Percentiles rank a stretch among this genome's conserved stretches.
Conservation (phyloP, 192 early-diverging fungal genomes). For the Geranomyces michiganensis region DNA sequence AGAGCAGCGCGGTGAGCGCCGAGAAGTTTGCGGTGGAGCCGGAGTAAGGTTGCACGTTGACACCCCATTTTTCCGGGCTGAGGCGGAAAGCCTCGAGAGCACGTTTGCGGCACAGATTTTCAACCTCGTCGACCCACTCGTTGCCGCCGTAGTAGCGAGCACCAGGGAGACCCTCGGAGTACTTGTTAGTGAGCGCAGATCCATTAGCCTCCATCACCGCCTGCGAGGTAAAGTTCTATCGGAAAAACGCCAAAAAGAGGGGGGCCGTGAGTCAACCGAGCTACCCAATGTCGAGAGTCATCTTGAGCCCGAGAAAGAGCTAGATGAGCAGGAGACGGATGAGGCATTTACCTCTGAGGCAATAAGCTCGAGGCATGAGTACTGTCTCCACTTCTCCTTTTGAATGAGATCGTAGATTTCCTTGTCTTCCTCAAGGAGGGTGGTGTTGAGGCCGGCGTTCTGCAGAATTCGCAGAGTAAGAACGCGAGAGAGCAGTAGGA, state of each 20-base stretch:
- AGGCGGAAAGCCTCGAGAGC: conserved; percentile 93
- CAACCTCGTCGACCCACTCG: conserved; percentile 95
- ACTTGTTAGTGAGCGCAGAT: conserved; percentile 99
- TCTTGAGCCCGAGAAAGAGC: no score
- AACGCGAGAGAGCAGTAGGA: neutral
- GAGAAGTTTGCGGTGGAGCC: conserved; percentile 96
- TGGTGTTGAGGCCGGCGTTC: conserved; percentile 75
- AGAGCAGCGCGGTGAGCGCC: conserved; percentile 91
- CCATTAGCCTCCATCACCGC: conserved; percentile 99
- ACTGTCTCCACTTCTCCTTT: conserved; percentile 98
- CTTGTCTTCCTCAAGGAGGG: conserved; percentile 89
- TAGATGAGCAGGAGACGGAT: neutral
- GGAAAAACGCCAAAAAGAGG: conserved; percentile 32
- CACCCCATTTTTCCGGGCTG: conserved; percentile 91
- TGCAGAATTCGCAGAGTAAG: conserved; percentile 7
- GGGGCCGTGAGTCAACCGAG: neutral
- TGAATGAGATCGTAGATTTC: conserved; percentile 94
- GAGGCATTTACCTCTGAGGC: conserved; percentile 82
- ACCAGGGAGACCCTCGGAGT: conserved; percentile 98
- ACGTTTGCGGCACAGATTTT: conserved; percentile 93
- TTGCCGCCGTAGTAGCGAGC: conserved; percentile 99
- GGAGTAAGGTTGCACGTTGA: conserved; percentile 99
- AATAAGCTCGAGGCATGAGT: conserved; percentile 96
- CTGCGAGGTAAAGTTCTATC: conserved; percentile 98
- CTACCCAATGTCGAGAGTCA: no score